Percentiles rank a stretch among this genome's conserved stretches.
phyloP scores from a whole-genome alignment of 73 alveolate species.

The Paramecium sonneborni region DNA sequence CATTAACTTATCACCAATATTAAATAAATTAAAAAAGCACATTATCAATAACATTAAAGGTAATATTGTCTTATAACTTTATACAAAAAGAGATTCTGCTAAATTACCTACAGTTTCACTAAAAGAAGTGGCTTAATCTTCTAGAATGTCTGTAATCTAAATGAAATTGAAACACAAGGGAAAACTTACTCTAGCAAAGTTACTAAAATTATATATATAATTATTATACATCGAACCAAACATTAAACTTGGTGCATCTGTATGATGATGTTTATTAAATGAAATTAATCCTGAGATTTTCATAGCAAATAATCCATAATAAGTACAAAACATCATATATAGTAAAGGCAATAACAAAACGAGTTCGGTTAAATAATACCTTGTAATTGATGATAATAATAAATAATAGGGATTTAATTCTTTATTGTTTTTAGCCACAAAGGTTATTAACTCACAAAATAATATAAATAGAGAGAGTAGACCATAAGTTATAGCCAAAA shows the following conservation, averaged over 20 bases:
- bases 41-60: slow-evolving; percentile 7
- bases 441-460: slow-evolving; percentile 28
- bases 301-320: slow-evolving; percentile 50
- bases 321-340: slow-evolving; percentile 57
- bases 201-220: neutral
- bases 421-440: neutral
- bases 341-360: slow-evolving; percentile 23
- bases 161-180: slow-evolving; percentile 59
- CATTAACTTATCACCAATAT: slow-evolving; percentile 41
- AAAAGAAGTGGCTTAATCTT: slow-evolving; percentile 4
- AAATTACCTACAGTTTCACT: neutral
- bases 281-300: slow-evolving; percentile 45
- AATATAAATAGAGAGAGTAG: neutral
- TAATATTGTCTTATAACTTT: neutral
- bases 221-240: slow-evolving; percentile 58
- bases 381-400: neutral
- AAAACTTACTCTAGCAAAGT: slow-evolving; percentile 63
- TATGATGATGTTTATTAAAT: slow-evolving; percentile 56
- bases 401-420: neutral
- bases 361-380: neutral
- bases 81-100: neutral
- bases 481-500: neutral
- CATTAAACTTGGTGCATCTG: slow-evolving; percentile 68
- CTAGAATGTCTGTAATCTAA: neutral
- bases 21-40: slow-evolving; percentile 37